A percentile compares a stretch with the other conserved stretches of the same genome.
phyloP scores from a whole-genome alignment of 2,329 filamentous ascomycete species.

The Cladosporium austrohemisphaericum region DNA sequence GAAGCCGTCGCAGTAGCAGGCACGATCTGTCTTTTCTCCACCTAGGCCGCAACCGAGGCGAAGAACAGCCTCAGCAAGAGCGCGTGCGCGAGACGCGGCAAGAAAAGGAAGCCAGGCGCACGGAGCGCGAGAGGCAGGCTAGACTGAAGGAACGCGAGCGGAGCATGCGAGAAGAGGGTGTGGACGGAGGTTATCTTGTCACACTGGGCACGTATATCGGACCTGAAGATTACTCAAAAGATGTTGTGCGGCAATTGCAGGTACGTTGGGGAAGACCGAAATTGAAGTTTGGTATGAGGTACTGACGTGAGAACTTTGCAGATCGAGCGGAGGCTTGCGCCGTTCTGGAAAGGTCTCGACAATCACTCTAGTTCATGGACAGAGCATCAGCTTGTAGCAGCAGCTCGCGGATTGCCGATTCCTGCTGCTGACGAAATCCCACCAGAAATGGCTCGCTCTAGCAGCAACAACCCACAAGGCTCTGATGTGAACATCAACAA shows the following conservation, averaged over 20 bases:
- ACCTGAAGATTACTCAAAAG: constrained; percentile 87
- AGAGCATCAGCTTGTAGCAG: constrained; percentile 91
- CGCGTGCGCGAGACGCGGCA: constrained; percentile 80
- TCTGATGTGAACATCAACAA: constrained; percentile 63
- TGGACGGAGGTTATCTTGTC: constrained; percentile 91
- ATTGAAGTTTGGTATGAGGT: constrained; percentile 26
- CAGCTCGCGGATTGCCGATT: constrained; percentile 76
- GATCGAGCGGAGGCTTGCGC: constrained; percentile 89
- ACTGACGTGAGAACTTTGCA: constrained; percentile 36
- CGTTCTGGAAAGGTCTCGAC: constrained; percentile 91
- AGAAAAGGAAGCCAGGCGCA: constrained; percentile 79
- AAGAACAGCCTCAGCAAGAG: constrained; percentile 41
- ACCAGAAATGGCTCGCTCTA: constrained; percentile 57
- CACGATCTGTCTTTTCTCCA: constrained; percentile 58
- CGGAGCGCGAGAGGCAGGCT: constrained; percentile 74
- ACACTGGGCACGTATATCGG: constrained; percentile 93
- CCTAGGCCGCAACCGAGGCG: constrained; percentile 48
- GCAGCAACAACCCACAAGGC: constrained; percentile 41
- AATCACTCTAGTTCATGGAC: constrained; percentile 88
- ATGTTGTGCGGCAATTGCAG: constrained; percentile 76
- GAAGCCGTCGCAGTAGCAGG: constrained; percentile 47
- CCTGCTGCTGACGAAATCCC: constrained; percentile 81
- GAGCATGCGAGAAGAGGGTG: constrained; percentile 85
- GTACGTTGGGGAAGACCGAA: constrained; percentile 52
- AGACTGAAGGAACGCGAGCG: constrained; percentile 81